Evolutionary conservation across 2,329 filamentous ascomycete genomes (phyloP).

Genomic region (Curvularia verruculosa): DNA sequence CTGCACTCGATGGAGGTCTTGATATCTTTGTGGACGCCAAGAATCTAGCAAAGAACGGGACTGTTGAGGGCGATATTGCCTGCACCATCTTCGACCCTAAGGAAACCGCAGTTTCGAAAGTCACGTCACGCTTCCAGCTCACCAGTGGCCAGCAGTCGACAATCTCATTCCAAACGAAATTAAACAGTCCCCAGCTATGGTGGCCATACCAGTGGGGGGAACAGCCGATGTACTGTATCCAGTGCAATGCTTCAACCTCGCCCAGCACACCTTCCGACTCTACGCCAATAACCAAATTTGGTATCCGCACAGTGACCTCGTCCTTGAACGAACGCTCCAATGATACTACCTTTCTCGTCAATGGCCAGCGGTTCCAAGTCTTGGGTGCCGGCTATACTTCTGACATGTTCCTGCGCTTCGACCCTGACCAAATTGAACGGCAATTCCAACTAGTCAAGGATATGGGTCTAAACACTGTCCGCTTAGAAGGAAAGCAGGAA

Average conservation of each 20-base stretch:
- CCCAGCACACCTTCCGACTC: slow-evolving; percentile 42
- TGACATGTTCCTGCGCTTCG: slow-evolving; percentile 67
- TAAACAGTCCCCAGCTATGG: slow-evolving; percentile 61
- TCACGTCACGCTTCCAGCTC: slow-evolving; percentile 8
- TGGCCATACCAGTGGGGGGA: slow-evolving; percentile 67
- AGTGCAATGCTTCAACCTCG: slow-evolving; percentile 36
- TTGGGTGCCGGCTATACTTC: slow-evolving; percentile 65
- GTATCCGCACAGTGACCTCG: slow-evolving; percentile 62
- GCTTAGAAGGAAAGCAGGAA: slow-evolving; percentile 69
- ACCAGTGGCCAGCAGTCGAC: neutral
- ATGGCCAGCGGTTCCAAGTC: slow-evolving; percentile 64
- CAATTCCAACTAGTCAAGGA: slow-evolving; percentile 63
- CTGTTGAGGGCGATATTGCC: slow-evolving; percentile 13
- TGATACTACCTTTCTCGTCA: slow-evolving; percentile 63
- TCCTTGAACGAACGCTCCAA: slow-evolving; percentile 56
- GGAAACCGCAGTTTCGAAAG: neutral
- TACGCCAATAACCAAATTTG: slow-evolving; percentile 52
- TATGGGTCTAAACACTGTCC: slow-evolving; percentile 67
- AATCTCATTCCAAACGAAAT: slow-evolving; percentile 13
- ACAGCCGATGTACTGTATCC: slow-evolving; percentile 59
- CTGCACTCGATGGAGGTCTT: slow-evolving; percentile 25
- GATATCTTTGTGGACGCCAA: slow-evolving; percentile 31
- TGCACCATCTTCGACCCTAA: slow-evolving; percentile 21
- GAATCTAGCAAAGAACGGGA: slow-evolving; percentile 21
- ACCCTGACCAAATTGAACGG: slow-evolving; percentile 53